A percentile compares a stretch with the other conserved stretches of the same genome.
These are phyloP conservation scores for Gymnopilus dilepis DNA, from an alignment of 768 basidiomycete species.

Conservation along the genomic window DNA sequence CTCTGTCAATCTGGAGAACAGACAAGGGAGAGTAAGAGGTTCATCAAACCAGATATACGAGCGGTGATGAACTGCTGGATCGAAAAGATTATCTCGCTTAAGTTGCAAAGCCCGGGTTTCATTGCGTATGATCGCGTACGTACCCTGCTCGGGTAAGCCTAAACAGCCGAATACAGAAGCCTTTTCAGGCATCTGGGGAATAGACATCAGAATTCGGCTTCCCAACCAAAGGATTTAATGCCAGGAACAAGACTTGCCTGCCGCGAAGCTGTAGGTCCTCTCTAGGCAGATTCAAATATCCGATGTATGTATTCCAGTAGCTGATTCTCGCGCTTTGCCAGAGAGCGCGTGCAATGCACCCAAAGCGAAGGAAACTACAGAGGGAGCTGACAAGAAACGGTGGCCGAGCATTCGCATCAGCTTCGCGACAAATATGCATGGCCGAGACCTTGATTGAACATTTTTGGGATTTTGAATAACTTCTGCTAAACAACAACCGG, in stretches of 20 bases:
- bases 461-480: background rate
- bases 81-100: background rate
- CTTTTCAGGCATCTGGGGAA: slow-evolving; percentile 2
- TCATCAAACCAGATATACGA: background rate
- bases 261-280: background rate
- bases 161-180: background rate
- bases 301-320: background rate
- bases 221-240: background rate
- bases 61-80: background rate
- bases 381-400: background rate
- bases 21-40: background rate
- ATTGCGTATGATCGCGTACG: background rate
- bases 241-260: background rate
- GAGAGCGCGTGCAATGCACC: background rate
- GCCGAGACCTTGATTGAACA: background rate
- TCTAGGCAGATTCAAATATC: background rate
- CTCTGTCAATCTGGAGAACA: background rate
- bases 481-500: background rate
- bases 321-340: background rate
- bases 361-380: background rate
- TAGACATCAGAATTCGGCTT: slow-evolving; percentile 1
- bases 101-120: background rate
- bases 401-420: slow-evolving; percentile 2
- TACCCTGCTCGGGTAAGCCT: background rate
- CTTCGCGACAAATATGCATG: background rate